Evolutionary conservation across 768 basidiomycete species (phyloP).

Genomic region (Boletus rufocinnamomeus): DNA sequence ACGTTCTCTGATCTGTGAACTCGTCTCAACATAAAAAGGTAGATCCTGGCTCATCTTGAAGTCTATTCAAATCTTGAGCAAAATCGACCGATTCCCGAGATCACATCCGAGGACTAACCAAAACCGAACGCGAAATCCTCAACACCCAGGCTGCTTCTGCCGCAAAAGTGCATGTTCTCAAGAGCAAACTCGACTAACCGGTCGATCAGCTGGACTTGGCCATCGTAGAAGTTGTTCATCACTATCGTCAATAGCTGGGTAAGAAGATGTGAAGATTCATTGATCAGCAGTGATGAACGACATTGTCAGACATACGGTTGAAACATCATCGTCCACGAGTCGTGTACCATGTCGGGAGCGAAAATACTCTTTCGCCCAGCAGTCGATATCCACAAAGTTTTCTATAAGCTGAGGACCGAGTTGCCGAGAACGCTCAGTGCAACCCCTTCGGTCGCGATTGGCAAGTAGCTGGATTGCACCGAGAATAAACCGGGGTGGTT

Average conservation of each 20-base stretch:
- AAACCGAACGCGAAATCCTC: conserved; percentile 34
- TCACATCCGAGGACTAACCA: conserved; percentile 19
- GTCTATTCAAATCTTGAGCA: conserved; percentile 17
- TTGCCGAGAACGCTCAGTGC: conserved; percentile 17
- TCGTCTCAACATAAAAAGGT: conserved; percentile 31
- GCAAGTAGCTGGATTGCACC: conserved; percentile 32
- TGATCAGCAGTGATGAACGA: neutral
- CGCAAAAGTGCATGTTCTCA: conserved; percentile 23
- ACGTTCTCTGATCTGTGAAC: conserved; percentile 31
- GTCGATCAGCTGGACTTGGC: conserved; percentile 31
- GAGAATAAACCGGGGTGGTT: conserved; percentile 27
- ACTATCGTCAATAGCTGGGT: conserved; percentile 32
- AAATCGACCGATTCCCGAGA: neutral
- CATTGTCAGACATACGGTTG: conserved; percentile 19
- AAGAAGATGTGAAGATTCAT: neutral
- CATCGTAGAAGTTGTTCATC: conserved; percentile 35
- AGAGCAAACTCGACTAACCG: conserved; percentile 28
- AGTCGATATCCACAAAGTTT: conserved; percentile 32
- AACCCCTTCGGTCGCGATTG: conserved; percentile 25
- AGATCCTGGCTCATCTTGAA: conserved; percentile 35
- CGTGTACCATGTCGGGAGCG: conserved; percentile 21
- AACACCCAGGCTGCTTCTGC: conserved; percentile 19
- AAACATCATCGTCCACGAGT: conserved; percentile 19
- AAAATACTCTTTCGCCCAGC: conserved; percentile 33
- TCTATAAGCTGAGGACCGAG: conserved; percentile 35